Percentiles rank a stretch among this genome's conserved stretches.
Evolutionary conservation across 306 rosid genomes (phyloP).

Genomic region (Cucurbita pepo): DNA sequence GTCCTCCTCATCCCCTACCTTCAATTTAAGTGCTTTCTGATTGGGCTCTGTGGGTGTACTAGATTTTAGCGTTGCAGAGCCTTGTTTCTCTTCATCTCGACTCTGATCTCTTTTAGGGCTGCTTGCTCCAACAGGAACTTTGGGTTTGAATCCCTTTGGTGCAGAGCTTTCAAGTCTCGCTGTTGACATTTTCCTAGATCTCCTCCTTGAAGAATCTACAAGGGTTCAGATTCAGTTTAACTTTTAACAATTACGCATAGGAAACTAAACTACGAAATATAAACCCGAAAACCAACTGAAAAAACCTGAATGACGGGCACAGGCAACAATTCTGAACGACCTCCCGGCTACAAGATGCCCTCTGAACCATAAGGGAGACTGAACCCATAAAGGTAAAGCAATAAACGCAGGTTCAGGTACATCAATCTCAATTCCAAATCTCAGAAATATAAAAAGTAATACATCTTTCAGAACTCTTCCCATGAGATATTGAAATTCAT

Average conservation of each 20-base stretch:
- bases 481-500: neutral
- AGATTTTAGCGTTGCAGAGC: conserved; percentile 26
- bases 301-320: conserved; percentile 33
- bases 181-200: conserved; percentile 33
- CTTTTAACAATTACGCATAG: neutral
- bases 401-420: conserved; percentile 4
- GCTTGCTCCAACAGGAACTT: conserved; percentile 19
- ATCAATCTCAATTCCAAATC: neutral
- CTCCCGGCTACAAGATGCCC: conserved; percentile 26
- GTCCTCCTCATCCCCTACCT: conserved; percentile 16
- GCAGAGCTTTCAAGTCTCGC: conserved; percentile 33
- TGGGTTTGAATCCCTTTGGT: conserved; percentile 43
- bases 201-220: conserved; percentile 55
- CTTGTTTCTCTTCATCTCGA: conserved; percentile 26
- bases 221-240: neutral
- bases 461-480: neutral
- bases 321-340: conserved; percentile 29
- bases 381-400: conserved; percentile 9
- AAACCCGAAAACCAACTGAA: neutral
- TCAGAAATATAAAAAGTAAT: neutral
- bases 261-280: neutral
- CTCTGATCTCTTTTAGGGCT: conserved; percentile 23
- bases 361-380: conserved; percentile 43
- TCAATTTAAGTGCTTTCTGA: conserved; percentile 16
- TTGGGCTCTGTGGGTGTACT: conserved; percentile 15